Base-by-base conservation (phyloP, 495 filamentous ascomycete genomes). In the Penicillium silybi region DNA sequence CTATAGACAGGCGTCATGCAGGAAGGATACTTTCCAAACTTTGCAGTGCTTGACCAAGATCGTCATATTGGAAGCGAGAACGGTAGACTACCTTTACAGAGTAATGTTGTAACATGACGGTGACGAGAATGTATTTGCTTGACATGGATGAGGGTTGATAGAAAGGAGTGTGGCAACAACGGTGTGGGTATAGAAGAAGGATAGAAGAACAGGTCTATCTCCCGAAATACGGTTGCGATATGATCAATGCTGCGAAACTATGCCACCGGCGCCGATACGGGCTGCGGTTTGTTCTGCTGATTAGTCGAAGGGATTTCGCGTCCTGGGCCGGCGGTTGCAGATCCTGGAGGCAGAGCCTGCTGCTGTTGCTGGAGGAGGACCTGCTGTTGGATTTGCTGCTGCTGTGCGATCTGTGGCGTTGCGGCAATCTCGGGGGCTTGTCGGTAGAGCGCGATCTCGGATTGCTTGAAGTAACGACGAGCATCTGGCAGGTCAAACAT, bases 391-490 rank as follows among this genome's bases (percentile, higher is more conserved):
- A 75, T 73, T 48, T 65, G 61, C 51, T 75, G 74, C 56, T 77
- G 74, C 41, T 70, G 68, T 18, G 74, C 74, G 43, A 77, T 69
- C 49, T 75, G 69, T 9, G 74, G 68, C 3, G 68, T 77, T 25
- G 65, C 54, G 48, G 74, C 71, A 54, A 75, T 74, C 52, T 81
- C 92, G 26, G 93, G 93, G 19, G 91, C 85, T 79, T 97, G 93
- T 48, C 95, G 87, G 76, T 88, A 97, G 41, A 99, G 87, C 49
- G 96, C 90, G 65, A 99, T 99, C 72, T 99, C 93, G 46, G 90
- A 96, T 71, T 99, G 93, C 67, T 99, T 99, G 78, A 99, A 99
- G 74, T 99, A 99, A 53, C 93, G 84, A 57, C 93, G 80, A 38
- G 95, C 95, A 67, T 99, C 93, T 95, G 62, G 7, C 2, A 47